Evolutionary conservation across 495 filamentous ascomycete genomes (phyloP).

Genomic region (Pseudomonodictys pantanalensis): DNA sequence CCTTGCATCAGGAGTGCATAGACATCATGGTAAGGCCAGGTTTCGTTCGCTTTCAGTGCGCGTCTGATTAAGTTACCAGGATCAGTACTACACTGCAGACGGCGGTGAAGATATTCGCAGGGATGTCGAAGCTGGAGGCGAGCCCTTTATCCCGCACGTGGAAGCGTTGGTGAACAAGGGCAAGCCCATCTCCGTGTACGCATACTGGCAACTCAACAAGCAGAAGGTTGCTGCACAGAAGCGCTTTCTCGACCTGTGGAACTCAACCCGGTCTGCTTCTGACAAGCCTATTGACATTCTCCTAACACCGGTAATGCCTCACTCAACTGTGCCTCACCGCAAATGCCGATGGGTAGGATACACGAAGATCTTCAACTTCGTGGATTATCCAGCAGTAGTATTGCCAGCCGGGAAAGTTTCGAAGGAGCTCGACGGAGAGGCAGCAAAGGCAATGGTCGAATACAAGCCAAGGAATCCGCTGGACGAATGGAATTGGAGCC

Average conservation of each 20-base stretch:
- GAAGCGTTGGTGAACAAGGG: conserved; percentile 36
- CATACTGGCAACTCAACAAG: conserved; percentile 58
- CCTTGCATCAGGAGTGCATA: conserved; percentile 47
- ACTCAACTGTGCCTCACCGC: conserved; percentile 37
- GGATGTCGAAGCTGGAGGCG: conserved; percentile 48
- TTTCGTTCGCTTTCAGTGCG: background rate
- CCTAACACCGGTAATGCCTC: conserved; percentile 37
- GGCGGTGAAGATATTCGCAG: conserved; percentile 56
- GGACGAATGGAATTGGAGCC: conserved; percentile 39
- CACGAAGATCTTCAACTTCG: conserved; percentile 37
- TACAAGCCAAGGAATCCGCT: conserved; percentile 36
- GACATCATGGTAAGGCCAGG: conserved; percentile 44
- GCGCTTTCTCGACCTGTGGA: conserved; percentile 58
- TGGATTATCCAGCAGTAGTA: conserved; percentile 36
- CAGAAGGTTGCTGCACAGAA: conserved; percentile 53
- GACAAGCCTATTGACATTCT: conserved; percentile 39
- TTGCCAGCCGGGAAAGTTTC: conserved; percentile 32
- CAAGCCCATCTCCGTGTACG: conserved; percentile 52
- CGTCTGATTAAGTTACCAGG: conserved; percentile 2
- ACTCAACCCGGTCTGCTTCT: conserved; percentile 31
- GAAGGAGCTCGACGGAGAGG: conserved; percentile 20
- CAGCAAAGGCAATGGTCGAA: conserved; percentile 1
- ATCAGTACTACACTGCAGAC: conserved; percentile 51
- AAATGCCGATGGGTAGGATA: conserved; percentile 39
- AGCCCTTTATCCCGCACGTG: conserved; percentile 57